A percentile compares a stretch with the other conserved stretches of the same genome.
These are phyloP conservation scores for Cladosporium sp. DNA, from an alignment of 2,329 filamentous ascomycete species.

Conservation along the genomic window DNA sequence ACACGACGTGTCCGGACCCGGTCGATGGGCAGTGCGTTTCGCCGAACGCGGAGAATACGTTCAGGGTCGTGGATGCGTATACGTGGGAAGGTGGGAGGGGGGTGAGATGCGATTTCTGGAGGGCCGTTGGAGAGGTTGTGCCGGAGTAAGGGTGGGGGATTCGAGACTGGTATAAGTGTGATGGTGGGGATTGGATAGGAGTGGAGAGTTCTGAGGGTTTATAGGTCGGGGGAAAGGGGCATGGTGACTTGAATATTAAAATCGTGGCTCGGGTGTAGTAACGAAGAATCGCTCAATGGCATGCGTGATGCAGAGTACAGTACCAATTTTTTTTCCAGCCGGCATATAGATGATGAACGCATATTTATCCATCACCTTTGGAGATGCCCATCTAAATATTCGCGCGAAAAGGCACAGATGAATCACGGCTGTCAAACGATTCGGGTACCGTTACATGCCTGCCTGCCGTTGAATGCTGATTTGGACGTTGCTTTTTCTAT, in stretches of 20 bases:
- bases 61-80: constrained; percentile 46
- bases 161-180: neutral
- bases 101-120: constrained; percentile 50
- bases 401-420: too few species aligned
- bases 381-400: too few species aligned
- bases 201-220: neutral
- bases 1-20: neutral
- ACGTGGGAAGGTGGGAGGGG: constrained; percentile 53
- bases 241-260: too few species aligned
- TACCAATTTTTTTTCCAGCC: too few species aligned
- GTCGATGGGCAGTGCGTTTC: neutral
- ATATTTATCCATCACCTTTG: too few species aligned
- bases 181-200: neutral
- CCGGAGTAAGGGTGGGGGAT: neutral
- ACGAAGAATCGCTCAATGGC: too few species aligned
- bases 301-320: neutral
- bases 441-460: too few species aligned
- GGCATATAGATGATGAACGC: too few species aligned
- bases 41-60: constrained; percentile 37
- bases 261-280: too few species aligned
- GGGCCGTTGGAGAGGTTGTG: constrained; percentile 18
- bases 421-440: too few species aligned
- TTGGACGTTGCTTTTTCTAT: neutral
- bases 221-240: neutral
- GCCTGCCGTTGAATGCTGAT: neutral